These are phyloP conservation scores for Neurospora pannonica DNA, from an alignment of 495 filamentous ascomycete genomes.

Conservation along the genomic window DNA sequence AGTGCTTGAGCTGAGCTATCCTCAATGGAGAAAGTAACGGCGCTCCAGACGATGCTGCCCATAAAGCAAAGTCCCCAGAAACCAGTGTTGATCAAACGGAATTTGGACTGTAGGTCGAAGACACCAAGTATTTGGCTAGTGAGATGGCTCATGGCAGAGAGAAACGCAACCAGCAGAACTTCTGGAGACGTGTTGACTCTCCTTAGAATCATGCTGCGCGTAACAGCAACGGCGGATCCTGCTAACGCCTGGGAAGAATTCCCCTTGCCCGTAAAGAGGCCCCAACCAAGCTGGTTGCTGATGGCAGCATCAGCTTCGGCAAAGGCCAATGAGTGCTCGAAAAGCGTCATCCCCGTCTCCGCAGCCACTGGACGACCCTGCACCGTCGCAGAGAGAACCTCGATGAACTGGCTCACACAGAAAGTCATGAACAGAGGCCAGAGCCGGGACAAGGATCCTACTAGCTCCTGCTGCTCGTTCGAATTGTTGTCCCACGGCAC, in stretches of 20 bases:
- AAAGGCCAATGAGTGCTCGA: constrained; percentile 94
- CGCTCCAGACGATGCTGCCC: constrained; percentile 63
- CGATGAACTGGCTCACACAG: constrained; percentile 78
- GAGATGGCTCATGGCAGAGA: constrained; percentile 85
- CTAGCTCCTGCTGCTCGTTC: constrained; percentile 33
- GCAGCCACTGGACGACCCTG: constrained; percentile 70
- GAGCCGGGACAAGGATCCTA: constrained; percentile 70
- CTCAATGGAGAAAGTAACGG: constrained; percentile 48
- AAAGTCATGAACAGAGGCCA: constrained; percentile 84
- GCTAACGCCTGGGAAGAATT: constrained; percentile 31
- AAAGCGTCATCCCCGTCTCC: constrained; percentile 92
- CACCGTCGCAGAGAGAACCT: constrained; percentile 78
- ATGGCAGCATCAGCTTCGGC: constrained; percentile 88
- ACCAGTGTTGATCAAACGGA: constrained; percentile 72
- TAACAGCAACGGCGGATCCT: constrained; percentile 37
- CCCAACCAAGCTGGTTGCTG: constrained; percentile 61
- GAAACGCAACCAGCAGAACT: constrained; percentile 71
- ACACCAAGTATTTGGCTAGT: constrained; percentile 75
- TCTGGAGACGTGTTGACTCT: constrained; percentile 78
- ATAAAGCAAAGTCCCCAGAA: constrained; percentile 89
- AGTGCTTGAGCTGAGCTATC: constrained; percentile 37
- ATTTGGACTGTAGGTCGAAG: constrained; percentile 64
- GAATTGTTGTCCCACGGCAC: constrained; percentile 29
- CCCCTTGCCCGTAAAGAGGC: constrained; percentile 42
- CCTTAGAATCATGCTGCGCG: constrained; percentile 47